Evolutionary conservation across 345 rosid species (phyloP).

Genomic region (Cardamine resedifolia): DNA sequence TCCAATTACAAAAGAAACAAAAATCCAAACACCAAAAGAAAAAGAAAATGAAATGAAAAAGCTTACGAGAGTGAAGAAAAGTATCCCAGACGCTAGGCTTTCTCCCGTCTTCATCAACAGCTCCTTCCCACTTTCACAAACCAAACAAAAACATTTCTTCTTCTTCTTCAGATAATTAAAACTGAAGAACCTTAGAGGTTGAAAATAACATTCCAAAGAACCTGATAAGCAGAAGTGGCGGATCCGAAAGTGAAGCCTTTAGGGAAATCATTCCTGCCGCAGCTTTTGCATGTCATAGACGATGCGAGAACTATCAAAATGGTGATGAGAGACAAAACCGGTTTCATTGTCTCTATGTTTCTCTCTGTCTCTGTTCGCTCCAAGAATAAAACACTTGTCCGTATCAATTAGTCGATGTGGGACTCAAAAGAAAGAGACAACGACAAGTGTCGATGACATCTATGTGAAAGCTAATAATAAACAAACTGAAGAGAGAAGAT

Average conservation of each 20-base stretch:
- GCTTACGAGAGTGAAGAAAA: slow-evolving; percentile 43
- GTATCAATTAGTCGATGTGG: neutral
- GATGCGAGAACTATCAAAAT: neutral
- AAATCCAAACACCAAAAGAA: neutral
- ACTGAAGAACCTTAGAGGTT: neutral
- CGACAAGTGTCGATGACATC: neutral
- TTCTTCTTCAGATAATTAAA: neutral
- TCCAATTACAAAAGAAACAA: neutral
- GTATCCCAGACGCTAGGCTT: slow-evolving; percentile 57
- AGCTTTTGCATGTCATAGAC: neutral
- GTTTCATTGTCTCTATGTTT: slow-evolving; percentile 1
- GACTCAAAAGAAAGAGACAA: neutral
- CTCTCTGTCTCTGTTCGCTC: neutral
- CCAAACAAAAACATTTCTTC: neutral
- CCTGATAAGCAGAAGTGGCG: slow-evolving; percentile 58
- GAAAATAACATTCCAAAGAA: neutral
- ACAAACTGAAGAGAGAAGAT: too few species aligned
- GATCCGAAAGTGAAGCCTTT: slow-evolving; percentile 55
- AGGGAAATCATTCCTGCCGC: slow-evolving; percentile 47
- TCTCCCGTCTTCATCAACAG: slow-evolving; percentile 57
- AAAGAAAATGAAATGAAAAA: neutral
- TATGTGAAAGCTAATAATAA: neutral
- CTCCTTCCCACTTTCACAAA: slow-evolving; percentile 47
- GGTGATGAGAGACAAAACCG: neutral
- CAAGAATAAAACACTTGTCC: neutral